These are phyloP conservation scores for Yamadazyma jaroonii DNA, from an alignment of 1,139 yeast genomes.

Conservation along the genomic window DNA sequence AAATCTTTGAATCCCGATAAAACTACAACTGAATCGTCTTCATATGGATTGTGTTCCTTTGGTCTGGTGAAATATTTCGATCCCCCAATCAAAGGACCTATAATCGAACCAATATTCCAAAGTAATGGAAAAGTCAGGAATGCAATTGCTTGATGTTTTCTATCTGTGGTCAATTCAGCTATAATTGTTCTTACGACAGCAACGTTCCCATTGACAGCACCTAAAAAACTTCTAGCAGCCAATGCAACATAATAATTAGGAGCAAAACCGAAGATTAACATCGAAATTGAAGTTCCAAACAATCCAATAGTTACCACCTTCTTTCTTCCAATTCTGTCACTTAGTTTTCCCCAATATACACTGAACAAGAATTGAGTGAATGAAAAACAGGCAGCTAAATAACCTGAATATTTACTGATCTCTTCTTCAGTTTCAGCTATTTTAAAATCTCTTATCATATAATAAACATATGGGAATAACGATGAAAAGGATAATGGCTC, in stretches of 20 bases:
- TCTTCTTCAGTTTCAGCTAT: slow-evolving; percentile 50
- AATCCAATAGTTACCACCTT: slow-evolving; percentile 52
- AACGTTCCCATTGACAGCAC: slow-evolving; percentile 59
- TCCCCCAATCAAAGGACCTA: slow-evolving; percentile 54
- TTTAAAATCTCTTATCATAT: slow-evolving; percentile 59
- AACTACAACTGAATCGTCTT: not conserved
- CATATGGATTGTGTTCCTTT: slow-evolving; percentile 8
- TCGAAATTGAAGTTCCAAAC: slow-evolving; percentile 45
- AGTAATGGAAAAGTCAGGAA: slow-evolving; percentile 58
- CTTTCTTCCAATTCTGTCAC: slow-evolving; percentile 59
- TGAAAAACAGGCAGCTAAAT: slow-evolving; percentile 56
- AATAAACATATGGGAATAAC: slow-evolving; percentile 60
- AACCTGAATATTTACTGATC: slow-evolving; percentile 57
- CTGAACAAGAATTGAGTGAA: slow-evolving; percentile 53
- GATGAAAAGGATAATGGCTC: slow-evolving; percentile 68
- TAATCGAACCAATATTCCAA: slow-evolving; percentile 55
- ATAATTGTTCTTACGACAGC: slow-evolving; percentile 59
- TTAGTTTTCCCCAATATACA: slow-evolving; percentile 56
- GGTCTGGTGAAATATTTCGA: slow-evolving; percentile 33
- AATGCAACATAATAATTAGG: slow-evolving; percentile 50
- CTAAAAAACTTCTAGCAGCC: slow-evolving; percentile 50
- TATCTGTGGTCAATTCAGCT: slow-evolving; percentile 57
- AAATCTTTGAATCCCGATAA: not conserved
- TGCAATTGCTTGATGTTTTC: slow-evolving; percentile 59
- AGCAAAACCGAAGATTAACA: slow-evolving; percentile 53